A percentile compares a stretch with the other conserved stretches of the same genome.
Evolutionary conservation across 306 rosid genomes (phyloP).

Genomic region (Medicago lupulina): DNA sequence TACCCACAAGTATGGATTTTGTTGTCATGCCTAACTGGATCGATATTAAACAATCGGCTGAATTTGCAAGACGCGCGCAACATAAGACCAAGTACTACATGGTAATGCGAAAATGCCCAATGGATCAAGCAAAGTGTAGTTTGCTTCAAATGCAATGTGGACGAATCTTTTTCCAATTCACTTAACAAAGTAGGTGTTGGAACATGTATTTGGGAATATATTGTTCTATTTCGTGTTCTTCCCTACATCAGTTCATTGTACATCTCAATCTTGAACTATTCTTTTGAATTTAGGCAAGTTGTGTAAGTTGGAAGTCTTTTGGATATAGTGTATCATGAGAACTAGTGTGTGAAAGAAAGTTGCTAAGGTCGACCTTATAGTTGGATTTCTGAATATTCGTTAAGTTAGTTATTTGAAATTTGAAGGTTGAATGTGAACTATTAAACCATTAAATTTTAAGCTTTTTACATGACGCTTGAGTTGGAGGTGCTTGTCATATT

Average conservation of each 20-base stretch:
- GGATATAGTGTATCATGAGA: conserved; percentile 33
- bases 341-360: conserved; percentile 35
- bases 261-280: conserved; percentile 49
- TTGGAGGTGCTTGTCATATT: neutral
- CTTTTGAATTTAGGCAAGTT: conserved; percentile 53
- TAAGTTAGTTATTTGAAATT: conserved; percentile 8
- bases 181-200: no score
- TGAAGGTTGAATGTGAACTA: neutral
- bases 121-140: no score
- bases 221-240: conserved; percentile 46
- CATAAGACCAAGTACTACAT: no score
- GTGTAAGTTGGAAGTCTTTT: conserved; percentile 49
- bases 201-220: conserved; percentile 35
- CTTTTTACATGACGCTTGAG: neutral
- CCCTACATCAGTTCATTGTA: conserved; percentile 54
- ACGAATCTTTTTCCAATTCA: no score
- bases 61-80: no score
- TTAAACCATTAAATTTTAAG: neutral
- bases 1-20: no score
- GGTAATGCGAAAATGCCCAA: no score
- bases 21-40: no score
- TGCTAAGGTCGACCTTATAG: conserved; percentile 3
- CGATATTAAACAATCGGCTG: no score
- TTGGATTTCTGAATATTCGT: conserved; percentile 35
- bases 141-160: no score